Percentiles rank a stretch among this genome's conserved stretches.
phyloP scores from a whole-genome alignment of 495 filamentous ascomycete species.

The Astrothelium macrocarpum region DNA sequence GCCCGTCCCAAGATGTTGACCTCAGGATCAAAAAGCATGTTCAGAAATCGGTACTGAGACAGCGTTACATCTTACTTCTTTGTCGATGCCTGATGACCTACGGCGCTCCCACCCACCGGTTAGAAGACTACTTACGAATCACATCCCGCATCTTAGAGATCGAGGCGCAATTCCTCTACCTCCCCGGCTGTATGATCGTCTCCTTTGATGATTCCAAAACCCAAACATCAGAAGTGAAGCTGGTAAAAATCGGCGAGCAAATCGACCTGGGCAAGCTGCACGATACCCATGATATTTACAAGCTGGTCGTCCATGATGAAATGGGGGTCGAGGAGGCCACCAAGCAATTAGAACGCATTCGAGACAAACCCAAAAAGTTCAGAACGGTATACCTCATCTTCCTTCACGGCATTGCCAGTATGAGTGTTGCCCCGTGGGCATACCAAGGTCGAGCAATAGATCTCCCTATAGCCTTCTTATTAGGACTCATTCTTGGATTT shows the following conservation, averaged over 20 bases:
- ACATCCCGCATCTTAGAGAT: slow-evolving; percentile 7
- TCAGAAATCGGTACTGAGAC: neutral
- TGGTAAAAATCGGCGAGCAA: neutral
- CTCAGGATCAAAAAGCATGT: neutral
- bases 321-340: slow-evolving; percentile 1
- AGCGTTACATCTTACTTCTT: neutral
- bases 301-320: slow-evolving; percentile 8
- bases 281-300: slow-evolving; percentile 10
- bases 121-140: neutral
- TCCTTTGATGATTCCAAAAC: slow-evolving; percentile 9
- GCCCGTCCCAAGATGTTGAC: neutral
- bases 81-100: slow-evolving; percentile 1
- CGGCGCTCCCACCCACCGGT: slow-evolving; percentile 18
- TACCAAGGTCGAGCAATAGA: slow-evolving; percentile 11
- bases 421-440: slow-evolving; percentile 6
- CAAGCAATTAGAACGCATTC: neutral
- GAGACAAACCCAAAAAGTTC: slow-evolving; percentile 1
- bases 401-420: slow-evolving; percentile 9
- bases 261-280: slow-evolving; percentile 7
- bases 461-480: slow-evolving; percentile 8
- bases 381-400: slow-evolving; percentile 2
- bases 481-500: slow-evolving; percentile 9
- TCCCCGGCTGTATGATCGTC: slow-evolving; percentile 15
- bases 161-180: slow-evolving; percentile 9
- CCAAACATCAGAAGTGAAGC: slow-evolving; percentile 8